These are phyloP conservation scores for Thymus mandschuricus DNA, from an alignment of 257 asterid species.

Conservation along the genomic window DNA sequence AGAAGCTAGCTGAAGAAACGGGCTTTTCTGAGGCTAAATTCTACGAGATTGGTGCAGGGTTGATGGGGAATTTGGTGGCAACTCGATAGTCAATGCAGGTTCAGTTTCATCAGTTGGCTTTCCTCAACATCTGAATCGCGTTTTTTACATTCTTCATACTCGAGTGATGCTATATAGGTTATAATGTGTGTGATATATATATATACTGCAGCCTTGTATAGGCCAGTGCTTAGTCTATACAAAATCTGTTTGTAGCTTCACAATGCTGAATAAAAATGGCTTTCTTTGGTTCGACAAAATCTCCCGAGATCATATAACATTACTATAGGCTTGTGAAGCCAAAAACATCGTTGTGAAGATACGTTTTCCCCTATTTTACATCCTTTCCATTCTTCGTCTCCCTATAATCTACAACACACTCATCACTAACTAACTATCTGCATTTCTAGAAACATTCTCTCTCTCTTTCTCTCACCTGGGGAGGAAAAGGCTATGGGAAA, in stretches of 20 bases:
- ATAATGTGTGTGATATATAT: slow-evolving; percentile 1
- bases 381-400: neutral
- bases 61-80: slow-evolving; percentile 81
- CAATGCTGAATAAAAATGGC: slow-evolving; percentile 17
- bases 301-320: neutral
- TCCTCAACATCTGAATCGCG: slow-evolving; percentile 23
- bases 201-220: slow-evolving; percentile 18
- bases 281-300: neutral
- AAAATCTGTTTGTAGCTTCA: slow-evolving; percentile 20
- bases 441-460: neutral
- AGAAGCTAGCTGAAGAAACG: slow-evolving; percentile 69
- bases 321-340: neutral
- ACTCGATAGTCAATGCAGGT: slow-evolving; percentile 44
- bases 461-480: slow-evolving; percentile 51
- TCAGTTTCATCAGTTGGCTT: slow-evolving; percentile 23
- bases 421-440: neutral
- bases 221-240: neutral
- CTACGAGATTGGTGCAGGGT: slow-evolving; percentile 62
- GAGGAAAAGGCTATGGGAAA: slow-evolving; percentile 64
- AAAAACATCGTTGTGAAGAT: neutral
- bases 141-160: neutral
- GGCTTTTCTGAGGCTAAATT: slow-evolving; percentile 76
- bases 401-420: slow-evolving; percentile 8
- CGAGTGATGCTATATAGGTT: neutral
- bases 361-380: slow-evolving; percentile 11